These are phyloP conservation scores for Collybia nuda DNA, from an alignment of 768 basidiomycete species.

Conservation along the genomic window DNA sequence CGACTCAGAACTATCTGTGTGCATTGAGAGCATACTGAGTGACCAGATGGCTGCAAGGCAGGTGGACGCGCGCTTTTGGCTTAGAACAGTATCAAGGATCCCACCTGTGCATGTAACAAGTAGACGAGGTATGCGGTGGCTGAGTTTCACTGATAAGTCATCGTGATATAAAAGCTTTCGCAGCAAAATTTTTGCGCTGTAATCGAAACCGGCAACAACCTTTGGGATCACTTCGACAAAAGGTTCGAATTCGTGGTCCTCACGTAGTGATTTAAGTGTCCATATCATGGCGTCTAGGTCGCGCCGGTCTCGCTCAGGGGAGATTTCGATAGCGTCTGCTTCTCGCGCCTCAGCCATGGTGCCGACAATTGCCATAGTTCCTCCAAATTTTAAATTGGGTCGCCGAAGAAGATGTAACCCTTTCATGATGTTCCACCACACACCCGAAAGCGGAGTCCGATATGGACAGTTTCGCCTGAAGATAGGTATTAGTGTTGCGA, in stretches of 20 bases:
- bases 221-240: slow-evolving; percentile 35
- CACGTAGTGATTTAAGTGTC: slow-evolving; percentile 33
- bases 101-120: slow-evolving; percentile 28
- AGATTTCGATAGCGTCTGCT: slow-evolving; percentile 30
- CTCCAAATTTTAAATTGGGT: slow-evolving; percentile 16
- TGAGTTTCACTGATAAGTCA: slow-evolving; percentile 27
- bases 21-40: slow-evolving; percentile 38
- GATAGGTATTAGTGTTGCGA: slow-evolving; percentile 30
- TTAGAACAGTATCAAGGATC: slow-evolving; percentile 16
- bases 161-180: slow-evolving; percentile 27
- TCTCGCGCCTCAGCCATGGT: slow-evolving; percentile 31
- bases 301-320: slow-evolving; percentile 32
- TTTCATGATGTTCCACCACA: slow-evolving; percentile 28
- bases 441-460: slow-evolving; percentile 31
- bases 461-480: slow-evolving; percentile 34
- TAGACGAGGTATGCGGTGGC: slow-evolving; percentile 33
- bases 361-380: slow-evolving; percentile 11
- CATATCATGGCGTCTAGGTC: slow-evolving; percentile 39
- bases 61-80: slow-evolving; percentile 29
- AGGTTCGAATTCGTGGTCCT: slow-evolving; percentile 32
- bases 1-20: slow-evolving; percentile 14
- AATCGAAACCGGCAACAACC: slow-evolving; percentile 34
- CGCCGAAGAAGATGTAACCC: slow-evolving; percentile 22
- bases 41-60: slow-evolving; percentile 41
- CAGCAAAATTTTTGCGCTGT: slow-evolving; percentile 36